A percentile compares a stretch with the other conserved stretches of the same genome.
Evolutionary conservation across 495 filamentous ascomycete species (phyloP).

Genomic region (Penicillium alfredii): DNA sequence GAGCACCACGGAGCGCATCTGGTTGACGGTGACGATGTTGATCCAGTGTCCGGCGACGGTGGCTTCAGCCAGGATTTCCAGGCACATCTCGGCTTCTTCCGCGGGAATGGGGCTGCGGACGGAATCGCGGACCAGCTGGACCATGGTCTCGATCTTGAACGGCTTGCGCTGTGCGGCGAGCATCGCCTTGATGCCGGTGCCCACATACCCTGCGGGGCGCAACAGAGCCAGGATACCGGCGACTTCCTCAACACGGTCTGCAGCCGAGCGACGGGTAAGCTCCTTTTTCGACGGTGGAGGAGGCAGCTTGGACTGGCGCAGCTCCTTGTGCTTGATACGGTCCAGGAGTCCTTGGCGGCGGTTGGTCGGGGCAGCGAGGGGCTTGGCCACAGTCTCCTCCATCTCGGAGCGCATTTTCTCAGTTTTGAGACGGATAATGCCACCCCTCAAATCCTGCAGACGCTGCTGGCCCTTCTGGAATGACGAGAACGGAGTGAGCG

Average conservation of each 20-base stretch:
- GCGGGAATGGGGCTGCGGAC: conserved; percentile 34
- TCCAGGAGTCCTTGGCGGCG: conserved; percentile 39
- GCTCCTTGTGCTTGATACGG: conserved; percentile 41
- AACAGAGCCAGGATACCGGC: conserved; percentile 34
- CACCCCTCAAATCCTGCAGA: conserved; percentile 40
- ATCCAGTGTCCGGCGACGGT: conserved; percentile 43
- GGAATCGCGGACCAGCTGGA: conserved; percentile 37
- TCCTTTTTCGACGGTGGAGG: conserved; percentile 40
- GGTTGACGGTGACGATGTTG: conserved; percentile 36
- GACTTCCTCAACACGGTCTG: conserved; percentile 39
- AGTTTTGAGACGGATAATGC: conserved; percentile 37
- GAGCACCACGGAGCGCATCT: conserved; percentile 39
- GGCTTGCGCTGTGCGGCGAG: conserved; percentile 35
- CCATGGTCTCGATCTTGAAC: conserved; percentile 34
- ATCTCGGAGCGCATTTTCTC: conserved; percentile 26
- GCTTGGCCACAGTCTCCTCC: conserved; percentile 13
- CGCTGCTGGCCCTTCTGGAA: conserved; percentile 44
- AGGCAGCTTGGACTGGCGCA: conserved; percentile 39
- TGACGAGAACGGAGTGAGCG: conserved; percentile 35
- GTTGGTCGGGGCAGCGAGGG: conserved; percentile 25
- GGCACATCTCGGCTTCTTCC: conserved; percentile 37
- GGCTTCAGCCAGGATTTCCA: conserved; percentile 38
- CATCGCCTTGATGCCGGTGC: conserved; percentile 30
- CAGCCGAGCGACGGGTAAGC: conserved; percentile 33
- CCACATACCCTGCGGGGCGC: conserved; percentile 32